A percentile compares a stretch with the other conserved stretches of the same genome.
Conservation (phyloP, 192 early-diverging fungal genomes). For the Coemansia sp. region DNA sequence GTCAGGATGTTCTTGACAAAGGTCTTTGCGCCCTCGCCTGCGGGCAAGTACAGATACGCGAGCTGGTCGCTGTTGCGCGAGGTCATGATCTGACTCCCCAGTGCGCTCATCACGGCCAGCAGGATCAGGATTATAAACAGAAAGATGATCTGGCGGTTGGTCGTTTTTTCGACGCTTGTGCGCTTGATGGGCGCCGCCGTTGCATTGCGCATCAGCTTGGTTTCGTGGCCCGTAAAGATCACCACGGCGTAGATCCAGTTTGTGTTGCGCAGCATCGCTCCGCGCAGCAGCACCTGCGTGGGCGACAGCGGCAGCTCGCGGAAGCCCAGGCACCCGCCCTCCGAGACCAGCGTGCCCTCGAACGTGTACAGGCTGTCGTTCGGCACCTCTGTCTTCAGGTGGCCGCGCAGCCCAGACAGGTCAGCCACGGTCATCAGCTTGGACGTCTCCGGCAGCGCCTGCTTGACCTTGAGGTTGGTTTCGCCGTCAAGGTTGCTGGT, state of each 20-base stretch:
- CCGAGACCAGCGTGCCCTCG: slow-evolving; percentile 63
- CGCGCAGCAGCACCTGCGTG: slow-evolving; percentile 88
- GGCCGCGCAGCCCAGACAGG: slow-evolving; percentile 59
- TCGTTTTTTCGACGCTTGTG: slow-evolving; percentile 84
- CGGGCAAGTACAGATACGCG: slow-evolving; percentile 46
- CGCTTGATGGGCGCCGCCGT: slow-evolving; percentile 89
- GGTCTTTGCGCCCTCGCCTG: slow-evolving; percentile 53
- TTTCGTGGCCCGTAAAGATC: slow-evolving; percentile 96
- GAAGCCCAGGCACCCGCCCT: slow-evolving; percentile 42
- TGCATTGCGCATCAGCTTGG: slow-evolving; percentile 96
- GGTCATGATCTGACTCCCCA: slow-evolving; percentile 72
- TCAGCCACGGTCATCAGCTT: slow-evolving; percentile 67
- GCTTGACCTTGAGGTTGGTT: slow-evolving; percentile 97
- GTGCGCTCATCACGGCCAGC: slow-evolving; percentile 82
- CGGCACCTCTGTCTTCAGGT: slow-evolving; percentile 88
- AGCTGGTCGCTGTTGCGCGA: slow-evolving; percentile 47
- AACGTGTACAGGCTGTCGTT: slow-evolving; percentile 97
- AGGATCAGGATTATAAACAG: slow-evolving; percentile 82
- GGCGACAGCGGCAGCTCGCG: slow-evolving; percentile 86
- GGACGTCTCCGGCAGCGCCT: slow-evolving; percentile 83
- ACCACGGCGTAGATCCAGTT: slow-evolving; percentile 91
- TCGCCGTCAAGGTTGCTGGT: slow-evolving; percentile 98
- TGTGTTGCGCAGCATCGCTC: slow-evolving; percentile 92
- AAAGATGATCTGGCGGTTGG: slow-evolving; percentile 92
- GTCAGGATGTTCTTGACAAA: slow-evolving; percentile 91